Base-by-base conservation (phyloP, 2,329 filamentous ascomycete species). In the Ambrosiella cleistominuta region DNA sequence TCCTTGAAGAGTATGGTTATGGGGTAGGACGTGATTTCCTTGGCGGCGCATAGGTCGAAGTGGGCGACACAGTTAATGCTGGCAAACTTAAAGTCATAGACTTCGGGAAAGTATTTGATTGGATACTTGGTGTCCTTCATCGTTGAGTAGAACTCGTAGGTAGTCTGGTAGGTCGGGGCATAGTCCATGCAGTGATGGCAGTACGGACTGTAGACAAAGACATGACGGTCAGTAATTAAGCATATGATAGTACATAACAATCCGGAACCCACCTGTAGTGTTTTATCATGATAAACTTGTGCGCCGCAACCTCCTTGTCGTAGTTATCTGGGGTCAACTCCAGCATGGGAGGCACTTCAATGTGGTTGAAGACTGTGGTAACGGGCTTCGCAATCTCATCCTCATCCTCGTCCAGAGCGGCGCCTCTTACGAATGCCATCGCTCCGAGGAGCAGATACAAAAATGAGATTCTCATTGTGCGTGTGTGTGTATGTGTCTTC, bases 111-210 rank as follows among this genome's bases (percentile, higher is more conserved):
- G 36, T 71, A 70, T 45, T 76, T 71, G 71, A 80, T 62, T 68
- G 74, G 64, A 71, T 77, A 71, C 72, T 78, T 64, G 71, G 74
- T 64, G 68, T 83, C 72, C 65, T 88, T 83, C 42, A 88, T 93
- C 42, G 90, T 96, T 72, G 88, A 74, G 73, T 96, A 98, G 70
- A 83, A 96, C 72, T 98, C 93, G 75, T 97, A 95, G 12, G 91
- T 70, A 4, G 90, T 96, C 71, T 97, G 89, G 75, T 82, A 96
- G 55, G 81, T 83, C 7, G 93, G 93, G 56, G 87, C 88, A 66
- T 88, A 86, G 54, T 78, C 74, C 68, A 78, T 77, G 72, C 90
- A 96, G 70, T 95, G 88, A 52, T 76, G 77, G 70, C 79, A 82
- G 63, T 74, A 80, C 9, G 79, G 79, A 64, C 79, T 81, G 60